Evolutionary conservation across 768 basidiomycete species (phyloP).

Genomic region (Jaapia argillacea): DNA sequence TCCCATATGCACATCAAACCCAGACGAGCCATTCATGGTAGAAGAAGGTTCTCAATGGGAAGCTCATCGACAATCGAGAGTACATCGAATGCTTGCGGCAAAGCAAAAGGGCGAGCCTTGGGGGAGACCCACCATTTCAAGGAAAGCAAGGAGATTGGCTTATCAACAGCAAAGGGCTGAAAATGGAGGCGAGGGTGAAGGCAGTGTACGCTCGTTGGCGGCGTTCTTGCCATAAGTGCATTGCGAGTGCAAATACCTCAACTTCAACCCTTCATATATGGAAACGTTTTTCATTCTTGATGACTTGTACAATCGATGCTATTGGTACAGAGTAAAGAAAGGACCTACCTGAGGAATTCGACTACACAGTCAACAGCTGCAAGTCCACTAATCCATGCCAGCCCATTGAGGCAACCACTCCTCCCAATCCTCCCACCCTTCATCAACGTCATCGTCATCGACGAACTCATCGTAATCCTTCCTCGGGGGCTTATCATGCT

Average conservation of each 20-base stretch:
- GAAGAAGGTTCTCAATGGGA: conserved; percentile 44
- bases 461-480: not conserved
- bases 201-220: too few relatives aligned
- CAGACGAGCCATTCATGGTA: conserved; percentile 52
- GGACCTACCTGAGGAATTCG: too few relatives aligned
- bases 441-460: conserved; percentile 5
- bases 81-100: conserved; percentile 38
- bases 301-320: too few relatives aligned
- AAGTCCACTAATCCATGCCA: too few relatives aligned
- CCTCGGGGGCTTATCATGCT: conserved; percentile 1
- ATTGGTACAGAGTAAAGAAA: too few relatives aligned
- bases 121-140: too few relatives aligned
- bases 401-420: conserved; percentile 42
- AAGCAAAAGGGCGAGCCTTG: conserved; percentile 1
- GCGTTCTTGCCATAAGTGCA: too few relatives aligned
- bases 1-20: conserved; percentile 47
- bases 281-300: too few relatives aligned
- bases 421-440: conserved; percentile 35
- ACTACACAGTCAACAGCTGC: too few relatives aligned
- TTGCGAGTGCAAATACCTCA: too few relatives aligned
- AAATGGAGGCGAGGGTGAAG: not conserved
- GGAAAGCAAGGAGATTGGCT: not conserved
- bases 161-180: not conserved
- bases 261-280: too few relatives aligned
- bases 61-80: conserved; percentile 42